Conservation (phyloP, 1,284 basidiomycete genomes). For the Ganoderma meredithae region DNA sequence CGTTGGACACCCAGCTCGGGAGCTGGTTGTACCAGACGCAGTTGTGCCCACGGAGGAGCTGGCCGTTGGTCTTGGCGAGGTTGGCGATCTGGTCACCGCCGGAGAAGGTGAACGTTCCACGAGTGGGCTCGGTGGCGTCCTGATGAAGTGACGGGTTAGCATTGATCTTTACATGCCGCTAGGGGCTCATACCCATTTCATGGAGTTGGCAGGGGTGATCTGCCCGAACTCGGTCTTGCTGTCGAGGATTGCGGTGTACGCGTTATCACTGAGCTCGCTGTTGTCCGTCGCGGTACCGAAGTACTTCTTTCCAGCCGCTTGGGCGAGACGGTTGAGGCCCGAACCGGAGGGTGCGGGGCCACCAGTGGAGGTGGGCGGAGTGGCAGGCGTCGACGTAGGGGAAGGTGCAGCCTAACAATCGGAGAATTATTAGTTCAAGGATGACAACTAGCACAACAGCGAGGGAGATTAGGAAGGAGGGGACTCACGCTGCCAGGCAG, state of each 20-base stretch:
- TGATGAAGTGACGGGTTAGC: constrained; percentile 23
- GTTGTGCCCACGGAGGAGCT: constrained; percentile 51
- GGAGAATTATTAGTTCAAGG: background rate
- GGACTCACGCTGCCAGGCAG: constrained; percentile 36
- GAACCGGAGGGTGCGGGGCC: constrained; percentile 35
- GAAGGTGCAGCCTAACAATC: constrained; percentile 21
- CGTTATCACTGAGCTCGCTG: constrained; percentile 53
- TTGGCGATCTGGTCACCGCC: constrained; percentile 53
- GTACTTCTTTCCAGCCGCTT: constrained; percentile 62
- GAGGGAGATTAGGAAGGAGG: background rate
- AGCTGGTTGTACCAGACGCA: constrained; percentile 67
- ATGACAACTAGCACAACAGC: background rate
- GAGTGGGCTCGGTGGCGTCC: constrained; percentile 59
- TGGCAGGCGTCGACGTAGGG: constrained; percentile 15
- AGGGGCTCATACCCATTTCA: constrained; percentile 57
- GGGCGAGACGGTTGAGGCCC: constrained; percentile 50
- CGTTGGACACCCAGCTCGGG: constrained; percentile 56
- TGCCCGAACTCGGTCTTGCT: constrained; percentile 56
- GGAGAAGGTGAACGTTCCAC: constrained; percentile 55
- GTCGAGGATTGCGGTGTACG: constrained; percentile 53
- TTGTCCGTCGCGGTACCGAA: constrained; percentile 71
- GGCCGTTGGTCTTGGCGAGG: constrained; percentile 53
- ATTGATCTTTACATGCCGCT: background rate
- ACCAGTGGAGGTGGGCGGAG: constrained; percentile 14
- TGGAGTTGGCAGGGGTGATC: constrained; percentile 60